Percentiles rank a stretch among this genome's conserved stretches.
These are phyloP conservation scores for Pistacia integerrima DNA, from an alignment of 345 rosid species.

Conservation along the genomic window DNA sequence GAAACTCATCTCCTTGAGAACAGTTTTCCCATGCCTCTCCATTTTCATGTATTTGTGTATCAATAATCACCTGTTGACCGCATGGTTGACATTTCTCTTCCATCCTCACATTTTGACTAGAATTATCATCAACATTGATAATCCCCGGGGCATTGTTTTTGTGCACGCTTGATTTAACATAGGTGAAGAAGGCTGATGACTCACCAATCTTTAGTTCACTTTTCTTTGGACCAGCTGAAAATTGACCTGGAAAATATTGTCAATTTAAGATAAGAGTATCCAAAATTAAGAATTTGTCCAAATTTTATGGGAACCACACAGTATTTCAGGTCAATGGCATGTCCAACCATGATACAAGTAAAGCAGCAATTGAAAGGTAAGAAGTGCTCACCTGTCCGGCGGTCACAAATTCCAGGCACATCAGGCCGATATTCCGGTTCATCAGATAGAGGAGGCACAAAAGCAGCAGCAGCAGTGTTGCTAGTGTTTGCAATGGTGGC, in stretches of 20 bases:
- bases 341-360: slow-evolving; percentile 5
- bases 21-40: slow-evolving; percentile 54
- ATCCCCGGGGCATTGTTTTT: slow-evolving; percentile 33
- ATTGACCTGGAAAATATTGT: slow-evolving; percentile 54
- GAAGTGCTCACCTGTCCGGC: slow-evolving; percentile 60
- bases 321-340: slow-evolving; percentile 1
- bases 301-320: slow-evolving; percentile 3
- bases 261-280: neutral
- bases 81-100: slow-evolving; percentile 39
- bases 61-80: slow-evolving; percentile 35
- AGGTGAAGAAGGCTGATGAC: slow-evolving; percentile 95
- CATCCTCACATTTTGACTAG: slow-evolving; percentile 25
- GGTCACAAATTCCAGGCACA: slow-evolving; percentile 60
- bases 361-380: slow-evolving; percentile 12
- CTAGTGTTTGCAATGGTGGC: neutral
- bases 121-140: slow-evolving; percentile 28
- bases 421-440: slow-evolving; percentile 41
- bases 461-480: slow-evolving; percentile 14
- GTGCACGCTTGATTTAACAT: slow-evolving; percentile 63
- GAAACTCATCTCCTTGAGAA: slow-evolving; percentile 61
- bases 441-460: slow-evolving; percentile 39
- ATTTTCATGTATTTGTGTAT: slow-evolving; percentile 44
- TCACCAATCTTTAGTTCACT: slow-evolving; percentile 76
- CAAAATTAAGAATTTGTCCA: neutral
- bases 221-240: slow-evolving; percentile 73